Conservation (phyloP, 768 basidiomycete genomes). For the Leccinum barrowsii region DNA sequence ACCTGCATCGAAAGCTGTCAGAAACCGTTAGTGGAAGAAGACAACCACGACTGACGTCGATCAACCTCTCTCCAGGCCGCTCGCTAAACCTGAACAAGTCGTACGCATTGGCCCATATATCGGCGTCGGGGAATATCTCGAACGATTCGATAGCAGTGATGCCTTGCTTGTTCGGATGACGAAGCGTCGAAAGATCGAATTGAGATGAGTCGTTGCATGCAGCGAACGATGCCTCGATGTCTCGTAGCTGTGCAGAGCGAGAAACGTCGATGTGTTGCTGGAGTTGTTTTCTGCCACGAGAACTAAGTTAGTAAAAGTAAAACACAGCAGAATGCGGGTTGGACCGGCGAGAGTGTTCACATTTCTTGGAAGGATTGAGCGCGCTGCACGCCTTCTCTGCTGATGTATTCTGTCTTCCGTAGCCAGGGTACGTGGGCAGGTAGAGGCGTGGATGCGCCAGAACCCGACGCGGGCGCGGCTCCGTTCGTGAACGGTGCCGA, state of each 20-base stretch:
- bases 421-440: constrained; percentile 82
- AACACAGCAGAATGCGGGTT: background rate
- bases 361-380: constrained; percentile 45
- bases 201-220: constrained; percentile 50
- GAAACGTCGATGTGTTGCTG: constrained; percentile 64
- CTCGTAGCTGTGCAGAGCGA: constrained; percentile 65
- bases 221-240: constrained; percentile 75
- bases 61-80: constrained; percentile 71
- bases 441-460: constrained; percentile 42
- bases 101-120: constrained; percentile 88
- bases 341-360: constrained; percentile 37
- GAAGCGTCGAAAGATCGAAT: constrained; percentile 56
- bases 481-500: constrained; percentile 42
- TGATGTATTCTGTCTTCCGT: constrained; percentile 88
- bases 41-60: constrained; percentile 49
- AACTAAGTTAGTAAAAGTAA: background rate
- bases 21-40: background rate
- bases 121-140: constrained; percentile 78
- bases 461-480: constrained; percentile 29
- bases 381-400: constrained; percentile 52
- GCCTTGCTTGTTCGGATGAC: constrained; percentile 76
- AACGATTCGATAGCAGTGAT: constrained; percentile 77
- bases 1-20: constrained; percentile 37
- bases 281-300: constrained; percentile 43
- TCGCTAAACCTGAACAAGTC: constrained; percentile 85